Evolutionary conservation across 2,329 filamentous ascomycete genomes (phyloP), one percentile per base, ranked within the genome.

Genomic region (Daldinia sp.): DNA sequence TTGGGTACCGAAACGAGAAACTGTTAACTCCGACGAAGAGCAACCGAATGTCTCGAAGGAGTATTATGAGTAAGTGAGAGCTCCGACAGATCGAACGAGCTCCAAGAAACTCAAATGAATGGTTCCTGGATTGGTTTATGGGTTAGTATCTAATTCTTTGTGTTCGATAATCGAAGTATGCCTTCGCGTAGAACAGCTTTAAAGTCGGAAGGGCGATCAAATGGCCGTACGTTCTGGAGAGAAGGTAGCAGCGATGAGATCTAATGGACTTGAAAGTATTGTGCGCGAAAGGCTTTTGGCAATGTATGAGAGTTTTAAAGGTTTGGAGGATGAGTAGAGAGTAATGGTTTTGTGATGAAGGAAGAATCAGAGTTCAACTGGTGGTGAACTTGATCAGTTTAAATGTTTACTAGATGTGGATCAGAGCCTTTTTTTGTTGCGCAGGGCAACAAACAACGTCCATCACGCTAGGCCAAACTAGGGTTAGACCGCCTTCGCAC

Each of bases 21-120:
- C 58, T 59, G 58, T 65, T 17, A 43, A 56, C 76, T 80, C 76
- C 72, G 69, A 78, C 79, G 79, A 82, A 77, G 75, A 78, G 78
- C 78, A 83, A 81, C 54, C 75, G 69, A 82, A 81, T 81, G 80
- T 79, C 76, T 81, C 77, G 72, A 74, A 66, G 64, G 78, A 79
- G 77, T 75, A 27, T 73, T 72, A 72, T 49, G 59, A 59, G 43
- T 60, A 32, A 47, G 51, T 73, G 73, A 77, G 74, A 77, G 74
- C 75, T 77, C 74, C 74, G 74, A 79, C 70, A 56, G 70, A 78
- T 81, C 78, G 78, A 82, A 79, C 74, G 79, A 83, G 80, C 77
- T 85, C 81, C 83, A 83, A 85, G 82, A 85, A 80, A 82, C 81
- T 83, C 82, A 84, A 85, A 74, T 77, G 78, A 85, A 85, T 83